These are phyloP conservation scores for Capillidium heterosporum DNA, from an alignment of 371 early-diverging fungal species.

Conservation along the genomic window DNA sequence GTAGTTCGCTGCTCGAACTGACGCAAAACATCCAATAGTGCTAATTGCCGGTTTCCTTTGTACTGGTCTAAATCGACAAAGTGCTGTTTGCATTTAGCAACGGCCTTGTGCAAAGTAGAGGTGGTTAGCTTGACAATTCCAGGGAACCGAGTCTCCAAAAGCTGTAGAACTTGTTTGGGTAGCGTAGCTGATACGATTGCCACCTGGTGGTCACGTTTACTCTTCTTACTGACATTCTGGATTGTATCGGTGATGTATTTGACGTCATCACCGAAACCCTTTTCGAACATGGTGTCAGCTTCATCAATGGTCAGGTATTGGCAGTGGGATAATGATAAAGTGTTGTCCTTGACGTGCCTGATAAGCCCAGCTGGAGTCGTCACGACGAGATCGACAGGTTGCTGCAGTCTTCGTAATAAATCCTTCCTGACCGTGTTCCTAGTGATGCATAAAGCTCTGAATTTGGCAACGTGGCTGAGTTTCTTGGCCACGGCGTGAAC, in stretches of 20 bases:
- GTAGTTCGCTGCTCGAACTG: slow-evolving; percentile 16
- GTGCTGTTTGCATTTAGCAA: slow-evolving; percentile 50
- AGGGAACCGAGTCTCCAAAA: slow-evolving; percentile 33
- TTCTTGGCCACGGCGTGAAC: slow-evolving; percentile 43
- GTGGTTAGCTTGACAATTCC: slow-evolving; percentile 50
- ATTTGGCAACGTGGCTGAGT: slow-evolving; percentile 45
- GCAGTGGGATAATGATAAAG: slow-evolving; percentile 32
- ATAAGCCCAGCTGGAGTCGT: slow-evolving; percentile 52
- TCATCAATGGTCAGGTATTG: slow-evolving; percentile 70
- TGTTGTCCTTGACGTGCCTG: slow-evolving; percentile 18
- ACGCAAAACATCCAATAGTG: slow-evolving; percentile 52
- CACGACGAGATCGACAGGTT: slow-evolving; percentile 63
- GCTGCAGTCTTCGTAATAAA: slow-evolving; percentile 17
- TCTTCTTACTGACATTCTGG: slow-evolving; percentile 9
- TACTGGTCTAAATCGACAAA: slow-evolving; percentile 47
- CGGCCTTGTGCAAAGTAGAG: slow-evolving; percentile 61
- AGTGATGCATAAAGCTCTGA: slow-evolving; percentile 42
- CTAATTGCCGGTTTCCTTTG: slow-evolving; percentile 36
- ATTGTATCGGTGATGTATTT: slow-evolving; percentile 19
- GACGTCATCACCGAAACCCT: slow-evolving; percentile 53
- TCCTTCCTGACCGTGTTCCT: slow-evolving; percentile 18
- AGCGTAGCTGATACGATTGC: slow-evolving; percentile 73
- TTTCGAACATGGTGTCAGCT: slow-evolving; percentile 82
- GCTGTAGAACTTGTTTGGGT: slow-evolving; percentile 50
- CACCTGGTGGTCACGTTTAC: slow-evolving; percentile 7